These are phyloP conservation scores for Teratosphaeria destructans DNA, from an alignment of 2,329 filamentous ascomycete species.

Conservation along the genomic window DNA sequence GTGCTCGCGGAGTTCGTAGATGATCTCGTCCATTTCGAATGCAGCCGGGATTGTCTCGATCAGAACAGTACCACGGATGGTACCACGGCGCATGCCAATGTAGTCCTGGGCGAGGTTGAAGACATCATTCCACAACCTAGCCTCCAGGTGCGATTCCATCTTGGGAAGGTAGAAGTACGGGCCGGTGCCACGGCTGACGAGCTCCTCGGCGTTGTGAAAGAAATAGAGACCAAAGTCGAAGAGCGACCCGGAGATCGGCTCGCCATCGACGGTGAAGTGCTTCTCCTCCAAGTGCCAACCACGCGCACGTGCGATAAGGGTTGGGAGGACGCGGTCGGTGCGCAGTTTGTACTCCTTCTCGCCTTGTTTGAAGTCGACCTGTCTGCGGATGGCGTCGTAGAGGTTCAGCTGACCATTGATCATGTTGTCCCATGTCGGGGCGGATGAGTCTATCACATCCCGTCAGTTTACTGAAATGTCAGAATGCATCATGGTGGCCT, in stretches of 20 bases:
- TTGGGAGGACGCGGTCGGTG: conserved; percentile 76
- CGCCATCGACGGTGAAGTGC: conserved; percentile 90
- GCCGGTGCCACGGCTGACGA: conserved; percentile 71
- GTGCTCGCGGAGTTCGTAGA: conserved; percentile 96
- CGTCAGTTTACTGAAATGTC: not conserved
- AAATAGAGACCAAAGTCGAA: conserved; percentile 99
- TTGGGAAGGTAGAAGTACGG: conserved; percentile 98
- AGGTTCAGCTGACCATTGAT: conserved; percentile 96
- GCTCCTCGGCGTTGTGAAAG: conserved; percentile 92
- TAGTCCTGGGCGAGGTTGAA: conserved; percentile 95
- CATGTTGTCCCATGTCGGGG: conserved; percentile 99
- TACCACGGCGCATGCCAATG: conserved; percentile 78
- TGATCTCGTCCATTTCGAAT: conserved; percentile 99
- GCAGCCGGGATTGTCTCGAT: conserved; percentile 97
- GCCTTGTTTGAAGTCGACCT: conserved; percentile 94
- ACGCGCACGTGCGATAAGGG: conserved; percentile 84
- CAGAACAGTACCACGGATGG: conserved; percentile 86
- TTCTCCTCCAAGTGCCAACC: conserved; percentile 99
- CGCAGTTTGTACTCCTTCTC: conserved; percentile 96
- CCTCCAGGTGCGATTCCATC: conserved; percentile 92
- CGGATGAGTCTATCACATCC: conserved; percentile 62
- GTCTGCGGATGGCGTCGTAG: conserved; percentile 85
- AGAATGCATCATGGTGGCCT: conserved; percentile 17
- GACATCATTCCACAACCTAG: conserved; percentile 92
- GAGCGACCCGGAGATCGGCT: conserved; percentile 81